A percentile compares a stretch with the other conserved stretches of the same genome.
phyloP scores from a whole-genome alignment of 371 early-diverging fungal genomes.

The Globomyces sp. region DNA sequence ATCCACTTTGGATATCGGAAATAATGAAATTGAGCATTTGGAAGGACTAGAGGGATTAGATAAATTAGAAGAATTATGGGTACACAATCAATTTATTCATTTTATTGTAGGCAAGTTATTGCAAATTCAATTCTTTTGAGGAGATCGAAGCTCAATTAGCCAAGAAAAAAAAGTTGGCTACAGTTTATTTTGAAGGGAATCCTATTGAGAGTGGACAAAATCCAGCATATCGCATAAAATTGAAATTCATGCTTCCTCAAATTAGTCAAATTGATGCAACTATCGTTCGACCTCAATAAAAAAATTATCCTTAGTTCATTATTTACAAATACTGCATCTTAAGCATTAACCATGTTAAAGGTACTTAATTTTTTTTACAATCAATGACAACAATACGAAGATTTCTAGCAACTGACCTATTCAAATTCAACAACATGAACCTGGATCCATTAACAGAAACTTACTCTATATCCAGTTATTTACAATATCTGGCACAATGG shows the following conservation, averaged over 20 bases:
- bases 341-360: too few relatives aligned
- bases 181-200: slow-evolving; percentile 95
- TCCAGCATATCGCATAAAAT: slow-evolving; percentile 83
- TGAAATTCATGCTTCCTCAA: slow-evolving; percentile 81
- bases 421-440: slow-evolving; percentile 80
- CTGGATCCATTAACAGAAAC: slow-evolving; percentile 31
- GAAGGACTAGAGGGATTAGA: slow-evolving; percentile 71
- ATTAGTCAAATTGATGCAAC: slow-evolving; percentile 89
- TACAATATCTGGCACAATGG: slow-evolving; percentile 90
- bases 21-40: slow-evolving; percentile 74
- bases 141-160: slow-evolving; percentile 71
- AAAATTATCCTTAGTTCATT: too few relatives aligned
- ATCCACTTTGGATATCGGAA: slow-evolving; percentile 78
- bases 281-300: slow-evolving; percentile 5
- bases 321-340: too few relatives aligned
- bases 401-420: slow-evolving; percentile 82
- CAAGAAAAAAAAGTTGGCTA: slow-evolving; percentile 52
- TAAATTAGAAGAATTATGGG: slow-evolving; percentile 88
- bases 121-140: slow-evolving; percentile 74
- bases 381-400: slow-evolving; percentile 69
- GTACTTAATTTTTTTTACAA: not conserved
- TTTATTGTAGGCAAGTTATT: slow-evolving; percentile 67
- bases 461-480: slow-evolving; percentile 91
- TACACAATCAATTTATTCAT: slow-evolving; percentile 27
- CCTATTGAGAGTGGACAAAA: slow-evolving; percentile 76